Evolutionary conservation across 2,329 filamentous ascomycete genomes (phyloP).

Genomic region (Aureobasidium sp.): DNA sequence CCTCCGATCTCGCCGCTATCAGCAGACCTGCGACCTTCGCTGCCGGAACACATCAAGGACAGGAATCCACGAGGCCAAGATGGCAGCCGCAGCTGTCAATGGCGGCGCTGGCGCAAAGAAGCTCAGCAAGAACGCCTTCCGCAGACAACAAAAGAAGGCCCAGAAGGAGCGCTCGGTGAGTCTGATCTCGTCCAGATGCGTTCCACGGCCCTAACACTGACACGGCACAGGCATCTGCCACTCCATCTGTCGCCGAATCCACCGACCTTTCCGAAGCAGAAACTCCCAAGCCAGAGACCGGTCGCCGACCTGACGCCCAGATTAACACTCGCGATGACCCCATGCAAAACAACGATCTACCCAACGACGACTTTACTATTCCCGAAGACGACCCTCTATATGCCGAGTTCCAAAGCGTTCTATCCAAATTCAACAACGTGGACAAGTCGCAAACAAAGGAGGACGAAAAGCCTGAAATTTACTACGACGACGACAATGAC

Average conservation of each 20-base stretch:
- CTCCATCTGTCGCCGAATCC: conserved; percentile 20
- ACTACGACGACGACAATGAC: conserved; percentile 76
- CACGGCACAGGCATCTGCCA: conserved; percentile 23
- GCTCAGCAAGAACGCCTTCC: conserved; percentile 89
- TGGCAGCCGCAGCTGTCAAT: conserved; percentile 31
- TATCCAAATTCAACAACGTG: conserved; percentile 67
- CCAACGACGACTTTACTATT: conserved; percentile 24
- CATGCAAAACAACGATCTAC: conserved; percentile 23
- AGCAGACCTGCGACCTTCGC: background rate
- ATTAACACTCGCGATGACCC: conserved; percentile 17
- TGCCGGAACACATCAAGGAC: background rate
- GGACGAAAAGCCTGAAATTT: conserved; percentile 76
- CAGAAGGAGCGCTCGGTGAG: conserved; percentile 60
- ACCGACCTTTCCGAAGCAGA: conserved; percentile 12
- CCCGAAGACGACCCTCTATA: conserved; percentile 60
- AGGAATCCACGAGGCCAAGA: conserved; percentile 19
- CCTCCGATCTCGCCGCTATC: background rate
- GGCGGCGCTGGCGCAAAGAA: conserved; percentile 43
- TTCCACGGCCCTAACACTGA: conserved; percentile 26
- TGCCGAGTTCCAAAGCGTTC: conserved; percentile 75
- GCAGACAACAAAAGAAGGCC: conserved; percentile 90
- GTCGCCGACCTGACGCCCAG: conserved; percentile 8
- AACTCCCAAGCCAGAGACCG: conserved; percentile 17
- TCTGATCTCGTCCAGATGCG: background rate
- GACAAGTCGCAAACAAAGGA: conserved; percentile 46